These are phyloP conservation scores for Tothia fuscella DNA, from an alignment of 2,329 filamentous ascomycete species.

Conservation along the genomic window DNA sequence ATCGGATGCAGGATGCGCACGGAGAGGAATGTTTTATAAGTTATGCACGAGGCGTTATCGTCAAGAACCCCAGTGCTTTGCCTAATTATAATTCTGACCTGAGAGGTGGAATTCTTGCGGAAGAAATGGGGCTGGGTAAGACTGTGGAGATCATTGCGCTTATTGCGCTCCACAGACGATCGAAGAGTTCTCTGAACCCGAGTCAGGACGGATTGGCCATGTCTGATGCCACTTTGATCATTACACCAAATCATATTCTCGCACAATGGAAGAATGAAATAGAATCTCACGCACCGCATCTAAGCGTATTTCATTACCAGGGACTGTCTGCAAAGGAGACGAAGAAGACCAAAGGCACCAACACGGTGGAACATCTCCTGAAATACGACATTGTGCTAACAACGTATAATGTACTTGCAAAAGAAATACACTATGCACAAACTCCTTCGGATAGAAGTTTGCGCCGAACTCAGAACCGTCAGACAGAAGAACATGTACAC, in stretches of 20 bases:
- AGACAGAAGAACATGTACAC: too few relatives aligned
- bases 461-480: conserved; percentile 50
- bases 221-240: conserved; percentile 49
- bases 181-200: neutral
- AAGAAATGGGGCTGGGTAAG: conserved; percentile 78
- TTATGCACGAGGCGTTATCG: conserved; percentile 48
- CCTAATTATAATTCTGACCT: conserved; percentile 27
- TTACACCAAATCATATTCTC: conserved; percentile 48
- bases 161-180: conserved; percentile 49
- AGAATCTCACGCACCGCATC: conserved; percentile 41
- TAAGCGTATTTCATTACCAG: conserved; percentile 45
- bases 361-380: conserved; percentile 34
- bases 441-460: conserved; percentile 60
- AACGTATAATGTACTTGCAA: conserved; percentile 58
- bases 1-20: conserved; percentile 31
- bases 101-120: conserved; percentile 55
- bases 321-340: conserved; percentile 30
- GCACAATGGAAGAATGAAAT: conserved; percentile 53
- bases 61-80: conserved; percentile 37
- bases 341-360: conserved; percentile 20
- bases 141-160: conserved; percentile 64
- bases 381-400: conserved; percentile 48
- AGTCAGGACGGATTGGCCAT: conserved; percentile 8
- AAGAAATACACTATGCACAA: conserved; percentile 66
- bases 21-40: conserved; percentile 45